Percentiles rank a stretch among this genome's conserved stretches.
Conservation (phyloP, 768 basidiomycete genomes). For the Kwoniella sp. region DNA sequence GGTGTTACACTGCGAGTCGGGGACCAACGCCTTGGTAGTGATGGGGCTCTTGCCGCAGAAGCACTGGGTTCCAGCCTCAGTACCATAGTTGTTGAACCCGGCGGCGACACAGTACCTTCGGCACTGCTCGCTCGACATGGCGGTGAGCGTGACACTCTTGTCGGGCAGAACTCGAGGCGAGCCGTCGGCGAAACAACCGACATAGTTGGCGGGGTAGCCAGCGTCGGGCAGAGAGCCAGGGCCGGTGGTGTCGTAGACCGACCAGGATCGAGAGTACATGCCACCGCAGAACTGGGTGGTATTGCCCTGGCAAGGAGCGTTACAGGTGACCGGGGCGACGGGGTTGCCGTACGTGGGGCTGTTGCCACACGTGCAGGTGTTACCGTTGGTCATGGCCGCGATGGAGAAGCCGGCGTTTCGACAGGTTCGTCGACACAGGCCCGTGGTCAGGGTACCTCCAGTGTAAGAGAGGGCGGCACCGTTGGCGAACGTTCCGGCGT, state of each 20-base stretch:
- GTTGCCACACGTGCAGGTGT: constrained; percentile 37
- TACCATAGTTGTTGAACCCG: constrained; percentile 24
- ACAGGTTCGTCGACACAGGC: constrained; percentile 40
- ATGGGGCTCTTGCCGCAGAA: constrained; percentile 23
- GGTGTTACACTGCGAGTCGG: constrained; percentile 26
- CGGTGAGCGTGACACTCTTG: constrained; percentile 6
- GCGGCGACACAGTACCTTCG: constrained; percentile 19
- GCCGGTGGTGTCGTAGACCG: constrained; percentile 29
- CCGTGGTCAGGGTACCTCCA: constrained; percentile 22
- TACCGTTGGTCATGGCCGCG: constrained; percentile 29
- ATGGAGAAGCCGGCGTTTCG: constrained; percentile 22
- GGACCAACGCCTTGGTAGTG: constrained; percentile 11
- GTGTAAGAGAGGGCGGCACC: constrained; percentile 18
- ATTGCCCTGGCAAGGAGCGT: constrained; percentile 19
- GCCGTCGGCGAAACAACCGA: constrained; percentile 23
- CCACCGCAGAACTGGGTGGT: constrained; percentile 28
- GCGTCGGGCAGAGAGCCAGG: constrained; percentile 6
- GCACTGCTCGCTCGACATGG: constrained; percentile 22
- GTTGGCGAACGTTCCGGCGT: constrained; percentile 13
- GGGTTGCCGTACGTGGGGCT: constrained; percentile 16
- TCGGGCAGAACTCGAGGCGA: constrained; percentile 14
- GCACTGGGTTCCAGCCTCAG: constrained; percentile 26
- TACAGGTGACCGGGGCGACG: constrained; percentile 11
- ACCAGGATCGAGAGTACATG: constrained; percentile 10
- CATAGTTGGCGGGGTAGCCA: constrained; percentile 25